Evolutionary conservation across 495 filamentous ascomycete species (phyloP), one percentile per base, ranked within the genome.

Genomic region (Neurospora tetrasperma): DNA sequence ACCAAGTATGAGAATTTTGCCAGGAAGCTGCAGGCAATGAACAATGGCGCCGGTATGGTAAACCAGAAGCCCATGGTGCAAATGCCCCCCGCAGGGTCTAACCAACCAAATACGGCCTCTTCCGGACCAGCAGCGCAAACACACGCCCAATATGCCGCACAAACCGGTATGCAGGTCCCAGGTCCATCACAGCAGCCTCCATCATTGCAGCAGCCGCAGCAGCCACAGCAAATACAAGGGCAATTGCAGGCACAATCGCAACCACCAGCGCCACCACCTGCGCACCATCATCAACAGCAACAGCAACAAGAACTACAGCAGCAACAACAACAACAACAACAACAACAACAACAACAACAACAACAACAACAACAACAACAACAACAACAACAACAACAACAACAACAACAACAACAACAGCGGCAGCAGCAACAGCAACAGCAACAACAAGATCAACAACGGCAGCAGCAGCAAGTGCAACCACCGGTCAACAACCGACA

Each of bases 161-260:
- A 74, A 76, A 62, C 59, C 74, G 59, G 74, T 54, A 59, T 69
- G 72, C 39, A 71, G 74, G 70, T 71, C 74, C 66, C 71, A 74
- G 20, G 80, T 81, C 72, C 80, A 62, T 31, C 23, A 62, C 54
- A 62, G 54, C 54, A 62, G 54, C 23, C 54, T 12, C 54, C 20
- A 31, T 16, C 20, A 23, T 31, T 12, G 54, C 54, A 62, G 68
- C 84, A 81, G 68, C 79, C 79, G 23, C 80, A 80, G 78, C 62
- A 72, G 70, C 77, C 73, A 35, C 72, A 76, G 59, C 48, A 69
- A 39, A 69, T 71, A 43, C 62, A 74, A 54, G 75, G 72, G 69
- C 74, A 72, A 74, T 71, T 69, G 66, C 72, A 74, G 31, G n/a
- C 48, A 20, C 54, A 39, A 35, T 42, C 18, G 23, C 44, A 14